Evolutionary conservation across 768 basidiomycete species (phyloP).

Genomic region (Rhizopogon vinicolor): DNA sequence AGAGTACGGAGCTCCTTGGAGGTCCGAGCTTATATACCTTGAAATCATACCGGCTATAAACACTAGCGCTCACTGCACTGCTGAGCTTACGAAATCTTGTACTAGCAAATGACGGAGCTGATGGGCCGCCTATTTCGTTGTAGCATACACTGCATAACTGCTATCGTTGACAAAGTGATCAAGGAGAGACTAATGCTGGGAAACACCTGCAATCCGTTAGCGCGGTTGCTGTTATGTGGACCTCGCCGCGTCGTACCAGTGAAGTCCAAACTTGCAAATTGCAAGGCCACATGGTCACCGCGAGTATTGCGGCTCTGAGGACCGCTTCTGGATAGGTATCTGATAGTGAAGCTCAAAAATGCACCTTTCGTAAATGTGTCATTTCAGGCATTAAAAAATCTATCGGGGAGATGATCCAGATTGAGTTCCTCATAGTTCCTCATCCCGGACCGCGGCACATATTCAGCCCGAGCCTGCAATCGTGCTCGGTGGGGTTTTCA

Average conservation of each 20-base stretch:
- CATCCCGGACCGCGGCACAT: not conserved
- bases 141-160: not conserved
- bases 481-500: too few species aligned
- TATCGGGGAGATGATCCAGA: not conserved
- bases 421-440: too few species aligned
- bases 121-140: not conserved
- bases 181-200: not conserved
- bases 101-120: not conserved
- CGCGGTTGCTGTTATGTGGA: too few species aligned
- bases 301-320: not conserved
- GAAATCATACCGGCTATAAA: not conserved
- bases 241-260: not conserved
- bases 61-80: not conserved
- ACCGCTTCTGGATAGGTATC: not conserved
- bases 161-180: not conserved
- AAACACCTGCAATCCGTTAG: not conserved
- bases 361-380: not conserved
- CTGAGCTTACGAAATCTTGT: not conserved
- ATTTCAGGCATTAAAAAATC: not conserved
- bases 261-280: not conserved
- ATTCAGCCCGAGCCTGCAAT: too few species aligned
- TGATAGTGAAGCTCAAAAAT: not conserved
- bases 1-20: conserved; percentile 1
- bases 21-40: conserved; percentile 17
- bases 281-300: not conserved